Evolutionary conservation across 208 protist genomes (phyloP).

Genomic region (Kentomonas sorsogonicus): DNA sequence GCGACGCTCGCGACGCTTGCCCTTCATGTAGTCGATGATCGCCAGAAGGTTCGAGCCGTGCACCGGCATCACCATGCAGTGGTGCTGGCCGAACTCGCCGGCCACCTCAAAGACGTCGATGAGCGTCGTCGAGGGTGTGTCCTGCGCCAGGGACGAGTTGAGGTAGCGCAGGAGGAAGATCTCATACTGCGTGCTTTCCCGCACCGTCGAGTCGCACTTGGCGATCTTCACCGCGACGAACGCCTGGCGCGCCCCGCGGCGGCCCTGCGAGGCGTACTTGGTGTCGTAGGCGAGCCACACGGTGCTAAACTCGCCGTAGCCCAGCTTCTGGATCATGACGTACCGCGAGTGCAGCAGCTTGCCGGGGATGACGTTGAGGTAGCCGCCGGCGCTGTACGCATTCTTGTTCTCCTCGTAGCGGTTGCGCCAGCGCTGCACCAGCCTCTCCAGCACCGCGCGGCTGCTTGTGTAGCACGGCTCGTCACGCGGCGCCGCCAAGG

Average conservation of each 20-base stretch:
- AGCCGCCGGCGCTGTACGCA: slow-evolving; percentile 70
- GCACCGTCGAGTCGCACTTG: slow-evolving; percentile 53
- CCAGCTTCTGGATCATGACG: slow-evolving; percentile 76
- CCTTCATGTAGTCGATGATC: slow-evolving; percentile 65
- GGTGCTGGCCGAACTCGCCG: slow-evolving; percentile 53
- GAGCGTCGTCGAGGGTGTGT: slow-evolving; percentile 48
- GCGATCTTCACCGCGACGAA: slow-evolving; percentile 86
- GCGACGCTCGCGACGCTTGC: slow-evolving; percentile 31
- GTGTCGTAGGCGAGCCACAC: slow-evolving; percentile 86
- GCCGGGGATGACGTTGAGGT: slow-evolving; percentile 58
- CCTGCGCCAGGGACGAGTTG: slow-evolving; percentile 19
- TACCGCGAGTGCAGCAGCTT: slow-evolving; percentile 70
- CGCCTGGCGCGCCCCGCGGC: slow-evolving; percentile 33
- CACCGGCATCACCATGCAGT: slow-evolving; percentile 81
- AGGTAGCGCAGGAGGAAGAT: slow-evolving; percentile 67
- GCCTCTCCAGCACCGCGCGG: slow-evolving; percentile 26
- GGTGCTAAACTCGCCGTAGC: slow-evolving; percentile 87
- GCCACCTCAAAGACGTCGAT: slow-evolving; percentile 76
- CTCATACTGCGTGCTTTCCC: slow-evolving; percentile 68
- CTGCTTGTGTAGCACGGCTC: slow-evolving; percentile 16
- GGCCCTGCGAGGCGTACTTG: slow-evolving; percentile 21
- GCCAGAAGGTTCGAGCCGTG: slow-evolving; percentile 80
- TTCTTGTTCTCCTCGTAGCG: slow-evolving; percentile 48
- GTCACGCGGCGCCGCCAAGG: not conserved
- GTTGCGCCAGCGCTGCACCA: slow-evolving; percentile 55